phyloP scores from a whole-genome alignment of 306 rosid species.

The Dryas drummondii region DNA sequence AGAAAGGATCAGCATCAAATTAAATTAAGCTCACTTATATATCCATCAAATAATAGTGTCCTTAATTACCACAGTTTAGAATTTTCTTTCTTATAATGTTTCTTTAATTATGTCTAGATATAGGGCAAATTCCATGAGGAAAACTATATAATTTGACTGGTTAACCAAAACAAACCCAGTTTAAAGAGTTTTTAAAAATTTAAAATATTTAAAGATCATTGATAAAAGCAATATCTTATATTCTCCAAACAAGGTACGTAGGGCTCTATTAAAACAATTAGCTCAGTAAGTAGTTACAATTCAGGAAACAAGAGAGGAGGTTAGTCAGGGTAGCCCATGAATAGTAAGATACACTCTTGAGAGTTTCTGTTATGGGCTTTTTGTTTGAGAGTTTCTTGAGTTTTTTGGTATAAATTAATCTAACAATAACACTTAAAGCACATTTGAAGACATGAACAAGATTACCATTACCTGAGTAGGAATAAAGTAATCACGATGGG shows the following conservation, averaged over 20 bases:
- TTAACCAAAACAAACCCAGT: no score
- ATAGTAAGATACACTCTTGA: background rate
- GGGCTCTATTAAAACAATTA: background rate
- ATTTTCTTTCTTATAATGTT: no score
- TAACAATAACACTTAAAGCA: background rate
- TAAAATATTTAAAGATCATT: no score
- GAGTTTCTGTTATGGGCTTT: no score
- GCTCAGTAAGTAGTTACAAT: background rate
- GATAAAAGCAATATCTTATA: background rate
- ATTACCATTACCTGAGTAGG: conserved; percentile 73
- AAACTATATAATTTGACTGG: no score
- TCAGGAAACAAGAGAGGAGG: background rate
- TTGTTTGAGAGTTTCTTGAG: background rate
- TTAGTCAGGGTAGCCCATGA: background rate
- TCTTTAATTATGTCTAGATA: no score
- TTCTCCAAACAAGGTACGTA: background rate
- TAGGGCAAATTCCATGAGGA: no score
- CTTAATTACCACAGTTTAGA: no score
- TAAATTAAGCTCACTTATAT: background rate
- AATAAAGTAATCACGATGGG: conserved; percentile 69
- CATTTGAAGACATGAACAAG: background rate
- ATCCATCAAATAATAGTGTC: no score
- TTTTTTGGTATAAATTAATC: background rate
- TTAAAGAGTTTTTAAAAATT: no score
- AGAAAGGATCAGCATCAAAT: background rate